Conservation (phyloP, 192 early-diverging fungal species). For the Coemansia sp. region DNA sequence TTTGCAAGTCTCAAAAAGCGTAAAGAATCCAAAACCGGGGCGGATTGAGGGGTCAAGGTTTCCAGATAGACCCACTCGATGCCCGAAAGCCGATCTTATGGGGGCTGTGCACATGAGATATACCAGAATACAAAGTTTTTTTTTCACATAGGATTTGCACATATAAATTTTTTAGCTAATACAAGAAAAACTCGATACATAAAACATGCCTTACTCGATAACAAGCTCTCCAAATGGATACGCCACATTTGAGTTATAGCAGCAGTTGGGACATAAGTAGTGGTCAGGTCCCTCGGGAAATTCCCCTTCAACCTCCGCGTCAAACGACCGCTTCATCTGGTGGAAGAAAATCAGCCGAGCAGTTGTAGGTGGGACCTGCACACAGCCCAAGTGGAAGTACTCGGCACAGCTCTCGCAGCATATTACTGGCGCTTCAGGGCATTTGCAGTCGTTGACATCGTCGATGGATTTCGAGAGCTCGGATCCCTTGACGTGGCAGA, state of each 20-base stretch:
- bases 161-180: neutral
- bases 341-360: slow-evolving; percentile 32
- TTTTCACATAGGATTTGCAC: neutral
- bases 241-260: slow-evolving; percentile 12
- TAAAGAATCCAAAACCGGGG: neutral
- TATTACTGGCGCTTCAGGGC: slow-evolving; percentile 52
- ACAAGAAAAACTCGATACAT: neutral
- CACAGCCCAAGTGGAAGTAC: slow-evolving; percentile 62
- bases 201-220: slow-evolving; percentile 11
- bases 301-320: slow-evolving; percentile 23
- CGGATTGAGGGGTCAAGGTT: neutral
- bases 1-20: neutral
- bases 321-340: slow-evolving; percentile 34
- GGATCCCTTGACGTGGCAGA: slow-evolving; percentile 32
- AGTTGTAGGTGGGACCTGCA: slow-evolving; percentile 41
- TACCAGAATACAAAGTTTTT: neutral
- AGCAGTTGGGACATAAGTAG: slow-evolving; percentile 47
- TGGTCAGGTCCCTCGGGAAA: slow-evolving; percentile 15
- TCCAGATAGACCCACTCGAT: neutral
- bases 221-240: slow-evolving; percentile 50
- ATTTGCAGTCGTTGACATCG: slow-evolving; percentile 10
- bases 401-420: slow-evolving; percentile 66
- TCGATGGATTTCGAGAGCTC: neutral
- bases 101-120: neutral
- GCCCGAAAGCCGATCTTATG: neutral